phyloP scores from a whole-genome alignment of 73 alveolate genomes.

The Stentor roeselii region DNA sequence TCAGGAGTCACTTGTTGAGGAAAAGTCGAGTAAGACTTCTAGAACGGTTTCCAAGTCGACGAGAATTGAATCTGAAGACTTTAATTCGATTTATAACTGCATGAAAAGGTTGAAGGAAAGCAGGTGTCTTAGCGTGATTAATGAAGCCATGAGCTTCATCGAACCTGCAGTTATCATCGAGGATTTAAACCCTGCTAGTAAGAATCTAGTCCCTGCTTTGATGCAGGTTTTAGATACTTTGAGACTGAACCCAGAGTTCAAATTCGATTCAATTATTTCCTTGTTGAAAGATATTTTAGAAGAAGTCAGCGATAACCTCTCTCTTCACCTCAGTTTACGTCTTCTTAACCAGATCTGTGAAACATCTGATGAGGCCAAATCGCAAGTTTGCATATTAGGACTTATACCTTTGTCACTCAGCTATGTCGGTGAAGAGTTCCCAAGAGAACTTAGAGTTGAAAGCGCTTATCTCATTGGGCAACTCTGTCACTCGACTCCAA shows the following conservation, averaged over 20 bases:
- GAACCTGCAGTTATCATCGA: background rate
- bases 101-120: constrained; percentile 7
- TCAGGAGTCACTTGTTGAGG: background rate
- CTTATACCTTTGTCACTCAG: constrained; percentile 32
- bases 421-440: constrained; percentile 38
- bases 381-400: constrained; percentile 41
- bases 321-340: background rate
- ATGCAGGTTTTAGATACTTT: background rate
- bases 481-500: constrained; percentile 26
- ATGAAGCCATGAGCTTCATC: background rate
- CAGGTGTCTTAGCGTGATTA: background rate
- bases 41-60: constrained; percentile 23
- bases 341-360: constrained; percentile 45
- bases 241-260: constrained; percentile 3
- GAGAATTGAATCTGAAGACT: constrained; percentile 18
- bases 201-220: background rate
- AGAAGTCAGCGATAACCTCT: constrained; percentile 23
- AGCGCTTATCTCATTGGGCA: constrained; percentile 45
- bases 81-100: background rate
- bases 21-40: background rate
- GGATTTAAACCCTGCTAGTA: background rate
- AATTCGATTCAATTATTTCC: background rate
- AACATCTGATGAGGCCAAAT: constrained; percentile 31
- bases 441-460: constrained; percentile 47
- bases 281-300: constrained; percentile 25